Percentiles rank a stretch among this genome's conserved stretches.
phyloP scores from a whole-genome alignment of 306 rosid species.

The Cicer arietinum region DNA sequence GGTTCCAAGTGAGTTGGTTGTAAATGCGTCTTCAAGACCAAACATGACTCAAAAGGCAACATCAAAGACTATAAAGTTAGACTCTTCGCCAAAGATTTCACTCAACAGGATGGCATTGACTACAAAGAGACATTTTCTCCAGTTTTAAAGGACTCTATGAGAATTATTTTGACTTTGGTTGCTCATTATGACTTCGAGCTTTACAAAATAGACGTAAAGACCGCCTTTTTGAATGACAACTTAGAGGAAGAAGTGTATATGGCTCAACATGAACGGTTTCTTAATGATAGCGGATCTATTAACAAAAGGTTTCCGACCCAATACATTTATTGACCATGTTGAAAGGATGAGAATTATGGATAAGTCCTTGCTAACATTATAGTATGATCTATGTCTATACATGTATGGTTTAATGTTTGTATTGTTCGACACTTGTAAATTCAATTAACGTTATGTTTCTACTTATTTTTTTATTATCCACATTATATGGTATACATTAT shows the following conservation, averaged over 20 bases:
- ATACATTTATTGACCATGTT: too few species aligned
- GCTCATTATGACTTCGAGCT: neutral
- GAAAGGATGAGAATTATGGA: too few species aligned
- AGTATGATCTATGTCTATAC: too few species aligned
- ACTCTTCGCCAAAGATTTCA: neutral
- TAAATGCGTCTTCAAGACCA: constrained; percentile 15
- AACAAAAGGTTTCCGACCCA: neutral
- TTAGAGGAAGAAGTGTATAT: neutral
- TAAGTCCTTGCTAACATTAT: too few species aligned
- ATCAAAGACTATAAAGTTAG: neutral
- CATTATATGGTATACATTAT: too few species aligned
- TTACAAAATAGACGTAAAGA: neutral
- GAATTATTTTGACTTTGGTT: neutral
- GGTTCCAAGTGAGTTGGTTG: neutral
- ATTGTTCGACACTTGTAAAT: too few species aligned
- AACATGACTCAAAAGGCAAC: neutral
- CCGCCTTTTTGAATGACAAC: neutral
- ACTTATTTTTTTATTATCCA: too few species aligned
- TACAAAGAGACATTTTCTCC: neutral
- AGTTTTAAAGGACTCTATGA: neutral
- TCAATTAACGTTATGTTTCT: too few species aligned
- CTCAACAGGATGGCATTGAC: neutral
- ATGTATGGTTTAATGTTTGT: too few species aligned
- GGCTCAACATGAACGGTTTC: too few species aligned
- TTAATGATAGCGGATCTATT: neutral